Conservation (phyloP, 768 basidiomycete species). For the Tylopilus rubrobrunneus region DNA sequence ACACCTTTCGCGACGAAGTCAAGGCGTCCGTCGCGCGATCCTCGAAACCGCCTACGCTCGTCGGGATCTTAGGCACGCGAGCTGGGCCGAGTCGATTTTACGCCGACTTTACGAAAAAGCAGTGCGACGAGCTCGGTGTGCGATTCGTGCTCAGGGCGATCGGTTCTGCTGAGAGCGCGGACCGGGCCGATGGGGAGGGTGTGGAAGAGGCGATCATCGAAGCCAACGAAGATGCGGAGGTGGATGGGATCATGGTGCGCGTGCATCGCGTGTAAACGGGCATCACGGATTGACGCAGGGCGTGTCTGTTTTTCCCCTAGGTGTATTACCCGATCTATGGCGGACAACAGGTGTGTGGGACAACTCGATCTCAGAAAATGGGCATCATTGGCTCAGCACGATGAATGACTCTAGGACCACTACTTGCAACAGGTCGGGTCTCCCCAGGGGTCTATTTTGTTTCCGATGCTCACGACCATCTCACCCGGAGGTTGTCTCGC, state of each 20-base stretch:
- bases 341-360: conserved; percentile 62
- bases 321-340: conserved; percentile 98
- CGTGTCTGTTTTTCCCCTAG: conserved; percentile 32
- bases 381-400: conserved; percentile 2
- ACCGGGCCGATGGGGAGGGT: conserved; percentile 69
- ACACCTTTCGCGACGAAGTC: conserved; percentile 68
- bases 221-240: conserved; percentile 80
- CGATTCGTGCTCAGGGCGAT: conserved; percentile 76
- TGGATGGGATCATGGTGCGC: conserved; percentile 93
- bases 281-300: not conserved
- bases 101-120: conserved; percentile 87
- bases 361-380: not conserved
- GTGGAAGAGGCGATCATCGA: conserved; percentile 96
- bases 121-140: conserved; percentile 86
- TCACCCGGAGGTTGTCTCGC: conserved; percentile 72
- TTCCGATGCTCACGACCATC: not conserved
- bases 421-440: conserved; percentile 84
- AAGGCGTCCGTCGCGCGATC: conserved; percentile 38
- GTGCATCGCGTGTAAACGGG: conserved; percentile 2
- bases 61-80: conserved; percentile 88
- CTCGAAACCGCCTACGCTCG: conserved; percentile 61
- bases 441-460: not conserved
- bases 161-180: conserved; percentile 40
- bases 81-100: conserved; percentile 78
- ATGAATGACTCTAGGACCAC: conserved; percentile 60